Conservation (phyloP, 352 stramenopile genomes). For the Phytophthora sansomeana region DNA sequence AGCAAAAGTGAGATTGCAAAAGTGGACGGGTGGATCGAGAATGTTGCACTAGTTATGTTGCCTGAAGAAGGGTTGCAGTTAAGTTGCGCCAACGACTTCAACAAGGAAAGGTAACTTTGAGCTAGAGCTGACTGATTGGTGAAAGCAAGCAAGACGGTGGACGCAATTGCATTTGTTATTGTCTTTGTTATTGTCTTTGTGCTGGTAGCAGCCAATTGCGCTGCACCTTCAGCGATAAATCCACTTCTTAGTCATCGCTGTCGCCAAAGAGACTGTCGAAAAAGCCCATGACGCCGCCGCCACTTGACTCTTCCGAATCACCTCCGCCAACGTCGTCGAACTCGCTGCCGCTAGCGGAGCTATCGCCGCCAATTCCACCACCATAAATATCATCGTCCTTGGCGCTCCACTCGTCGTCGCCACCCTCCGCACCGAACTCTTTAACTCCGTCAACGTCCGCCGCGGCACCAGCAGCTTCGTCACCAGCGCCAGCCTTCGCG, state of each 20-base stretch:
- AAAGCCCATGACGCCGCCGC: slow-evolving; percentile 60
- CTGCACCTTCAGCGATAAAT: neutral
- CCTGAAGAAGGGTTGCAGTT: slow-evolving; percentile 4
- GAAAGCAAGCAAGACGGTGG: too few relatives aligned
- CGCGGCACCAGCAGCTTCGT: slow-evolving; percentile 36
- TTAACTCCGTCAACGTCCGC: slow-evolving; percentile 20
- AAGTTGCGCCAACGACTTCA: slow-evolving; percentile 12
- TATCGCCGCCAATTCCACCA: slow-evolving; percentile 15
- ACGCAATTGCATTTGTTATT: too few relatives aligned
- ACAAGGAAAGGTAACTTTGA: neutral
- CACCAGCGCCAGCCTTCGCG: slow-evolving; percentile 31
- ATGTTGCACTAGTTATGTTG: slow-evolving; percentile 26
- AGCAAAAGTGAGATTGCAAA: slow-evolving; percentile 16
- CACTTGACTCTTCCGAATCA: slow-evolving; percentile 35
- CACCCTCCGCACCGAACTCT: slow-evolving; percentile 9
- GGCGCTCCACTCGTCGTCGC: slow-evolving; percentile 40
- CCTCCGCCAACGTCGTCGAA: slow-evolving; percentile 29
- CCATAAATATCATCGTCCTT: slow-evolving; percentile 67
- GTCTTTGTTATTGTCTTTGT: neutral
- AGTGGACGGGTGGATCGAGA: slow-evolving; percentile 1
- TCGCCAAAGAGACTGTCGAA: slow-evolving; percentile 67
- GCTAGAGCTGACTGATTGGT: too few relatives aligned
- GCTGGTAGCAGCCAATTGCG: neutral
- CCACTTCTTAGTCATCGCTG: slow-evolving; percentile 27
- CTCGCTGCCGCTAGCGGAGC: slow-evolving; percentile 12